phyloP scores from a whole-genome alignment of 169 alveolate species.

The Amoebophrya sp. region DNA sequence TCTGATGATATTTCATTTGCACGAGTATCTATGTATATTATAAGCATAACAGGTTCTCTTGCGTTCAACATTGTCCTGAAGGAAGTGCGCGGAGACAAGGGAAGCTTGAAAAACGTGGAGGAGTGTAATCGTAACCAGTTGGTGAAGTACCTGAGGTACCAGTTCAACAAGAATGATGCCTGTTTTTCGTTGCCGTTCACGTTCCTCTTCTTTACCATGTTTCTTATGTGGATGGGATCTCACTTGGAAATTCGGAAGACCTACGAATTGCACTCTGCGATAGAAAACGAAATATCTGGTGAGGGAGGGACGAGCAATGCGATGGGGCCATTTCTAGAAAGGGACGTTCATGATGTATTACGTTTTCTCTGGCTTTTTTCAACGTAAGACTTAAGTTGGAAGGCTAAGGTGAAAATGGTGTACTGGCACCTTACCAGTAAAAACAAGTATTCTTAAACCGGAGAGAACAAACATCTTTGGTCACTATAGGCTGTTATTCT shows the following conservation, averaged over 20 bases:
- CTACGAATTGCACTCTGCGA: neutral
- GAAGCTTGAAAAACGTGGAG: neutral
- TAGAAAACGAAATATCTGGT: neutral
- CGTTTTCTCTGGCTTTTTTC: too few relatives aligned
- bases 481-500: too few relatives aligned
- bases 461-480: too few relatives aligned
- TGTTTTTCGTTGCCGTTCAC: neutral
- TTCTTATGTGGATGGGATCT: neutral
- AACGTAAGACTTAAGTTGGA: too few relatives aligned
- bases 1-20: too few relatives aligned
- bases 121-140: neutral
- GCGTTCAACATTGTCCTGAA: neutral
- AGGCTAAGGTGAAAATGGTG: too few relatives aligned
- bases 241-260: neutral
- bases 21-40: too few relatives aligned
- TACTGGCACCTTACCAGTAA: too few relatives aligned
- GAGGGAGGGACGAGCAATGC: neutral
- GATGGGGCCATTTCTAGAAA: neutral
- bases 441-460: too few relatives aligned
- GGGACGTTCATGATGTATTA: neutral
- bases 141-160: neutral
- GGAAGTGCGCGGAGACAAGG: neutral
- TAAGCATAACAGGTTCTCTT: too few relatives aligned
- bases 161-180: neutral
- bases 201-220: neutral